Conservation (phyloP, 2,329 filamentous ascomycete genomes). For the Phoma sp. region DNA sequence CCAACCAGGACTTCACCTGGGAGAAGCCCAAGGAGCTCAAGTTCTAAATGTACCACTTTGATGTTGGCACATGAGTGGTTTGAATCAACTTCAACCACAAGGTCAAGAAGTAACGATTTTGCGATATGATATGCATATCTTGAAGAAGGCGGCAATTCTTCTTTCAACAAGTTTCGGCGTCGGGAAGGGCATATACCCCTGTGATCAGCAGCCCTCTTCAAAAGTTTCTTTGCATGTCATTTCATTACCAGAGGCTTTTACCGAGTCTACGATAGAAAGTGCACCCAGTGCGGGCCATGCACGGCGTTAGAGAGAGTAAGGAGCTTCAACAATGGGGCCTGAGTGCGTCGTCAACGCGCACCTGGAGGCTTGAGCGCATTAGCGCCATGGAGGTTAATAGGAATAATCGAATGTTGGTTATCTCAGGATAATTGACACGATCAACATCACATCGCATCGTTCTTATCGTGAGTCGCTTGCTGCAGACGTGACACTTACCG, state of each 20-base stretch:
- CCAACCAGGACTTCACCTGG: slow-evolving; percentile 97
- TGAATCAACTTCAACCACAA: slow-evolving; percentile 52
- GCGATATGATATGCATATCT: slow-evolving; percentile 48
- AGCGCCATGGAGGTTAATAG: slow-evolving; percentile 18
- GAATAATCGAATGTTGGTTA: slow-evolving; percentile 13
- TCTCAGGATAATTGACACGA: slow-evolving; percentile 12
- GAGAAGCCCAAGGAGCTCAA: slow-evolving; percentile 96
- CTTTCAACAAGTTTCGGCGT: slow-evolving; percentile 53
- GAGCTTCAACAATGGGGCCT: slow-evolving; percentile 37
- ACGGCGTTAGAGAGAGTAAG: slow-evolving; percentile 26
- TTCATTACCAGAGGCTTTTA: slow-evolving; percentile 36
- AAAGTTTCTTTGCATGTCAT: slow-evolving; percentile 43
- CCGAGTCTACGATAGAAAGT: slow-evolving; percentile 33
- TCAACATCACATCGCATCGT: slow-evolving; percentile 5
- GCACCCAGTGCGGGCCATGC: slow-evolving; percentile 27
- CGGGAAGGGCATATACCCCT: slow-evolving; percentile 45
- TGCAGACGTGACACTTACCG: slow-evolving; percentile 3
- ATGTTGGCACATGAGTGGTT: slow-evolving; percentile 44
- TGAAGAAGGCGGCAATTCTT: slow-evolving; percentile 43
- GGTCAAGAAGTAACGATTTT: slow-evolving; percentile 38
- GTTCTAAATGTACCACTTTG: slow-evolving; percentile 67
- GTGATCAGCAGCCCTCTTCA: slow-evolving; percentile 41
- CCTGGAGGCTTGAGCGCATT: slow-evolving; percentile 23
- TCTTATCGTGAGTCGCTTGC: slow-evolving; percentile 5
- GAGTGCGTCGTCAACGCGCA: slow-evolving; percentile 42